Conservation (phyloP, 1,284 basidiomycete genomes). For the Coniferiporia sulphurascens region DNA sequence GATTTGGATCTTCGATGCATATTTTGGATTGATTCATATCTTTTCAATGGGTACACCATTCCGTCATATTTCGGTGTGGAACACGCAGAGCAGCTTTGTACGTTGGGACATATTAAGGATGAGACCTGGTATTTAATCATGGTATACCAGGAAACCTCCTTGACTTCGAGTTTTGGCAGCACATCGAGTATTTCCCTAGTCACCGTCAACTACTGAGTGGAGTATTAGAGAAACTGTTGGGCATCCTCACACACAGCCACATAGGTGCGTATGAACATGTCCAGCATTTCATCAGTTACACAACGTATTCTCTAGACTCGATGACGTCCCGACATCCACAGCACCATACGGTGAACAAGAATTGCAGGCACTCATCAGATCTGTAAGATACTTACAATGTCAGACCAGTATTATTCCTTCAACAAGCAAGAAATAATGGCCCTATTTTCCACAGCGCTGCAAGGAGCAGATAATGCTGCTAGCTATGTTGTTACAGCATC, state of each 20-base stretch:
- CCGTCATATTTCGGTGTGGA: background rate
- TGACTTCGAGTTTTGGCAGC: slow-evolving; percentile 33
- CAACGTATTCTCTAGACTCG: slow-evolving; percentile 27
- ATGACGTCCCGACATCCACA: slow-evolving; percentile 42
- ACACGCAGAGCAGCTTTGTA: slow-evolving; percentile 4
- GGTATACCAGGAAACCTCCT: background rate
- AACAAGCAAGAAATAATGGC: slow-evolving; percentile 22
- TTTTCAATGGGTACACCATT: slow-evolving; percentile 6
- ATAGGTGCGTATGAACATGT: slow-evolving; percentile 40
- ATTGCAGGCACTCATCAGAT: slow-evolving; percentile 22
- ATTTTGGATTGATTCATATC: slow-evolving; percentile 45
- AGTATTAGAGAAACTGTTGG: slow-evolving; percentile 40
- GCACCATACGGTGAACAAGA: slow-evolving; percentile 36
- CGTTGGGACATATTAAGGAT: background rate
- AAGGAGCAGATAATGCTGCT: background rate
- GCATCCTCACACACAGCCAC: slow-evolving; percentile 42
- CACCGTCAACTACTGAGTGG: slow-evolving; percentile 32
- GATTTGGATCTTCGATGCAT: slow-evolving; percentile 33
- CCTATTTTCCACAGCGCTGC: background rate
- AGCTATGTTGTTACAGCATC: slow-evolving; percentile 16
- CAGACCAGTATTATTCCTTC: slow-evolving; percentile 16
- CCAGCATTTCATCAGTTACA: no score
- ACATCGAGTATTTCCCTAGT: slow-evolving; percentile 47
- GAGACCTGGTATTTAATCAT: slow-evolving; percentile 33
- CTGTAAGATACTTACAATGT: slow-evolving; percentile 36